Conservation (phyloP, 352 stramenopile genomes). For the Pythium phragmitis region DNA sequence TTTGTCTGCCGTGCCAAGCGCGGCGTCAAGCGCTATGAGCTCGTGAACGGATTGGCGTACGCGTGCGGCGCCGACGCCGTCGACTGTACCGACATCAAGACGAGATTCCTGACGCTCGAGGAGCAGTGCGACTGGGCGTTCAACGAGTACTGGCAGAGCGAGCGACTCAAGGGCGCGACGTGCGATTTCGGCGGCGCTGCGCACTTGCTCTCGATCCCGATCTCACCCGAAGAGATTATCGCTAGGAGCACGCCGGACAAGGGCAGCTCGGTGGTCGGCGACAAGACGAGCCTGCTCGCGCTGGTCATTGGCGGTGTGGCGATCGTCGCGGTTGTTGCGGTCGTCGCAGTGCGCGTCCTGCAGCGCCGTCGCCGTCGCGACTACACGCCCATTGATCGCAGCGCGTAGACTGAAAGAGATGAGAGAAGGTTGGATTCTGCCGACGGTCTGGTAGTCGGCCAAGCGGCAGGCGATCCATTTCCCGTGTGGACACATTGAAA, state of each 20-base stretch:
- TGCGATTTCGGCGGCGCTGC: constrained; percentile 73
- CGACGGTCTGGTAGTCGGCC: too few relatives aligned
- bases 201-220: constrained; percentile 38
- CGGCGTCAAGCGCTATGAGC: constrained; percentile 52
- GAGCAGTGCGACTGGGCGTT: constrained; percentile 70
- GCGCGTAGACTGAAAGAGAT: background rate
- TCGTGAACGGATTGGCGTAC: constrained; percentile 55
- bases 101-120: constrained; percentile 48
- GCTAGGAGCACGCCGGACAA: constrained; percentile 10
- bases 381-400: constrained; percentile 48
- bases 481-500: too few relatives aligned
- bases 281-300: constrained; percentile 12
- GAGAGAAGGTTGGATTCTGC: too few relatives aligned
- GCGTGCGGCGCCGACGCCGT: constrained; percentile 51
- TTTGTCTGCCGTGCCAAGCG: constrained; percentile 72
- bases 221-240: constrained; percentile 8
- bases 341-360: constrained; percentile 22
- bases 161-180: constrained; percentile 62
- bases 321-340: constrained; percentile 16
- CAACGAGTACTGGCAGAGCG: constrained; percentile 71
- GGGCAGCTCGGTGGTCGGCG: background rate
- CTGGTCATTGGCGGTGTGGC: constrained; percentile 26
- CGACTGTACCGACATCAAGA: constrained; percentile 50
- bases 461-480: too few relatives aligned
- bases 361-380: constrained; percentile 31